Conservation (phyloP, 2,329 filamentous ascomycete species). For the Hymenoscyphus infarciens region DNA sequence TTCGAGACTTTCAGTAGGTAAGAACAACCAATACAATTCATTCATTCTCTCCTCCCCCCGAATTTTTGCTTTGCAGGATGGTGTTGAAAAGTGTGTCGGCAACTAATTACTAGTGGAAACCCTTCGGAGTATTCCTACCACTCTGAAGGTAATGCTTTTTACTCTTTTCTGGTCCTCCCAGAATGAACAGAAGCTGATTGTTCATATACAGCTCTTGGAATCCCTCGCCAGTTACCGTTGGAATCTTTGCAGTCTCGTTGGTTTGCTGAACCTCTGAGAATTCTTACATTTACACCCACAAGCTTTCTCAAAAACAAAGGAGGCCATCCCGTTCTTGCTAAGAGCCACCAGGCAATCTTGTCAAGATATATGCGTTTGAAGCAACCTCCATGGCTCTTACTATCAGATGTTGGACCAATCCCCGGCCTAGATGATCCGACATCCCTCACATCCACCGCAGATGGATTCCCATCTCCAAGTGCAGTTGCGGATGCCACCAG, state of each 20-base stretch:
- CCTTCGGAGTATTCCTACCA: slow-evolving; percentile 26
- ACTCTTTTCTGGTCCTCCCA: slow-evolving; percentile 11
- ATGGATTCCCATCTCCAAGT: slow-evolving; percentile 39
- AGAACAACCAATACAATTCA: slow-evolving; percentile 41
- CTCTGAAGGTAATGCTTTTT: slow-evolving; percentile 31
- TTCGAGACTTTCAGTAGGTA: slow-evolving; percentile 77
- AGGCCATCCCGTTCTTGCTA: slow-evolving; percentile 59
- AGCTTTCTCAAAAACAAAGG: slow-evolving; percentile 58
- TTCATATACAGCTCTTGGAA: slow-evolving; percentile 41
- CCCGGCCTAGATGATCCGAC: slow-evolving; percentile 35
- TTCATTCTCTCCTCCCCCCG: slow-evolving; percentile 21
- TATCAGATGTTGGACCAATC: slow-evolving; percentile 59
- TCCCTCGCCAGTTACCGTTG: slow-evolving; percentile 57
- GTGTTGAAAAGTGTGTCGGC: slow-evolving; percentile 13
- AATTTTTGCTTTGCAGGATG: slow-evolving; percentile 14
- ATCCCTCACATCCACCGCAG: slow-evolving; percentile 28
- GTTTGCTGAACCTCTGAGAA: slow-evolving; percentile 66
- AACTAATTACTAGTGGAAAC: slow-evolving; percentile 20
- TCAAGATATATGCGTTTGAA: slow-evolving; percentile 63
- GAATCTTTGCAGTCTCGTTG: slow-evolving; percentile 61
- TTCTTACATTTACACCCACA: slow-evolving; percentile 51
- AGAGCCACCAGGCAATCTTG: slow-evolving; percentile 58
- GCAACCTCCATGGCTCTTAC: slow-evolving; percentile 57
- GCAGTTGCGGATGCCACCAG: slow-evolving; percentile 39
- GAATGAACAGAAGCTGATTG: slow-evolving; percentile 20